These are phyloP conservation scores for Cucurbita pepo DNA, from an alignment of 306 rosid genomes.

Conservation along the genomic window DNA sequence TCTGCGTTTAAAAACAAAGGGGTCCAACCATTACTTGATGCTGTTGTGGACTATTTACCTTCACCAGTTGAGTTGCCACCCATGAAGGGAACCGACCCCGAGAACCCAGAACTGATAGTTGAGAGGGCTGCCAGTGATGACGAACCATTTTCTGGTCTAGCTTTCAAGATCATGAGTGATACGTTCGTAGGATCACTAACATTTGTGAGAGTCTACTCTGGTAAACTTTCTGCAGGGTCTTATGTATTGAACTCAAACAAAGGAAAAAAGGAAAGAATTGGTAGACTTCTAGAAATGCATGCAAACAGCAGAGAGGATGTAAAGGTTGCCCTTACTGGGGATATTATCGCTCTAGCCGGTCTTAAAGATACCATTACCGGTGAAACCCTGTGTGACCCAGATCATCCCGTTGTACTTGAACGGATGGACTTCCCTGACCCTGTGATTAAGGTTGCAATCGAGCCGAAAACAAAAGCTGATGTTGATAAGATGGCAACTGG, in stretches of 20 bases:
- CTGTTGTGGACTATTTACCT: conserved; percentile 89
- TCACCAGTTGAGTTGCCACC: conserved; percentile 85
- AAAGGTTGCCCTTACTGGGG: conserved; percentile 74
- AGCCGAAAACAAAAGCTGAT: conserved; percentile 98
- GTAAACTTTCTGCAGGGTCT: conserved; percentile 73
- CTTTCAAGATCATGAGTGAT: conserved; percentile 97
- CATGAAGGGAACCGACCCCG: conserved; percentile 85
- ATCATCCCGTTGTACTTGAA: conserved; percentile 65
- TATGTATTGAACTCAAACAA: conserved; percentile 80
- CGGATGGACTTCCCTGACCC: conserved; percentile 99
- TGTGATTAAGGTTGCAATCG: conserved; percentile 93
- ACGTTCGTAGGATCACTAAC: conserved; percentile 91
- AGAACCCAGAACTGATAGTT: conserved; percentile 56
- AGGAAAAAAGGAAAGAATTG: conserved; percentile 88
- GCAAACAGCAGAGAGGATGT: conserved; percentile 97
- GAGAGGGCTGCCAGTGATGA: conserved; percentile 64
- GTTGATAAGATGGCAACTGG: conserved; percentile 88
- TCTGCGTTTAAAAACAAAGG: conserved; percentile 98
- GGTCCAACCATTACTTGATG: conserved; percentile 89
- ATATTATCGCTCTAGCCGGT: conserved; percentile 87
- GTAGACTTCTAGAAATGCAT: conserved; percentile 93
- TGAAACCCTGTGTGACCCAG: conserved; percentile 77
- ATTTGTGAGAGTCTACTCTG: conserved; percentile 79
- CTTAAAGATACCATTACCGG: conserved; percentile 89
- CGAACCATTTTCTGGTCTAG: conserved; percentile 87